Evolutionary conservation across 768 basidiomycete species (phyloP).

Genomic region (Porphyrellus cyaneotinctus): DNA sequence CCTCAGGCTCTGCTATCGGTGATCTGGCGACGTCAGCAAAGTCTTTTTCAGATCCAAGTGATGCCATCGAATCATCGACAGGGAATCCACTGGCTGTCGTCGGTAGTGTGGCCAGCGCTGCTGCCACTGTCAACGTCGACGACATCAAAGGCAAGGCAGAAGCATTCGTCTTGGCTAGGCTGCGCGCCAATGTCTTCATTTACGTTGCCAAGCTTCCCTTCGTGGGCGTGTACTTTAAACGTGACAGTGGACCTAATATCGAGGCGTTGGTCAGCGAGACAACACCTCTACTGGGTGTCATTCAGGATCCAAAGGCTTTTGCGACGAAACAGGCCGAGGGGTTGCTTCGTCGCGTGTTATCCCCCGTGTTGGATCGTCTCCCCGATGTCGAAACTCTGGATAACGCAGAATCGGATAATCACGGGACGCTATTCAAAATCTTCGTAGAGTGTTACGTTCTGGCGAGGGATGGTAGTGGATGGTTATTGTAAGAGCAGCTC

Average conservation of each 20-base stretch:
- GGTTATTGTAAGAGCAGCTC: slow-evolving; percentile 18
- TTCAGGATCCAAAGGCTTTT: slow-evolving; percentile 22
- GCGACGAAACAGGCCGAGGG: slow-evolving; percentile 18
- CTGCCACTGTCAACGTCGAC: not conserved
- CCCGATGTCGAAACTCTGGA: slow-evolving; percentile 21
- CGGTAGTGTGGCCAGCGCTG: not conserved
- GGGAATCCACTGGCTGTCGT: not conserved
- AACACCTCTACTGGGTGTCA: slow-evolving; percentile 22
- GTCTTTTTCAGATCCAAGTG: not conserved
- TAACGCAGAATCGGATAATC: slow-evolving; percentile 5
- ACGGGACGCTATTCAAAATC: slow-evolving; percentile 5
- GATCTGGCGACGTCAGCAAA: not conserved
- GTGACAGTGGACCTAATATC: not conserved
- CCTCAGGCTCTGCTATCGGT: not conserved
- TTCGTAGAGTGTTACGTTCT: slow-evolving; percentile 22
- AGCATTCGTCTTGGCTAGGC: slow-evolving; percentile 4
- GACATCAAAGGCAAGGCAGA: slow-evolving; percentile 6
- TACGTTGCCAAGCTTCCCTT: slow-evolving; percentile 20
- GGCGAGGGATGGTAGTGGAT: slow-evolving; percentile 19
- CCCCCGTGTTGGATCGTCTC: slow-evolving; percentile 14
- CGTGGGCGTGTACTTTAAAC: slow-evolving; percentile 21
- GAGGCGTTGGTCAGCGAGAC: slow-evolving; percentile 16
- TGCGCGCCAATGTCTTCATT: slow-evolving; percentile 9
- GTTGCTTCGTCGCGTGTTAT: slow-evolving; percentile 11
- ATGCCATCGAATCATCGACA: not conserved